These are phyloP conservation scores for Pseudoneurospora amorphoporcata DNA, from an alignment of 495 filamentous ascomycete genomes.

Conservation along the genomic window DNA sequence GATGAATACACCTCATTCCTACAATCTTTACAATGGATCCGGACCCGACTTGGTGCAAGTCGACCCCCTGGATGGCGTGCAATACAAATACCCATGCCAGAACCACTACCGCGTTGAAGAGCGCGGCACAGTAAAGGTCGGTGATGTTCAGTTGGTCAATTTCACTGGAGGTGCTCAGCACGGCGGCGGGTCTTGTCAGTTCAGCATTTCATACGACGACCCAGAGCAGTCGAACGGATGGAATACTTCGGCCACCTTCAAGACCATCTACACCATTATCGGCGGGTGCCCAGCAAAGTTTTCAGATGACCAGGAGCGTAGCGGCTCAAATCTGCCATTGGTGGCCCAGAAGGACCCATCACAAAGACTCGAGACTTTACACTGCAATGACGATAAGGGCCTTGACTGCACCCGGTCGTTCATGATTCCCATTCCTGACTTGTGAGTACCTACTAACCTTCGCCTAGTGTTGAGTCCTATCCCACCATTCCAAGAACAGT, in stretches of 20 bases:
- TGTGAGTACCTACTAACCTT: slow-evolving; percentile 8
- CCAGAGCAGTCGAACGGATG: slow-evolving; percentile 30
- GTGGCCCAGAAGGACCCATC: slow-evolving; percentile 5
- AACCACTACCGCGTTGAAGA: slow-evolving; percentile 23
- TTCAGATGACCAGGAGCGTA: no score
- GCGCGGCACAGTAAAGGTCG: slow-evolving; percentile 32
- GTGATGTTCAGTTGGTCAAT: slow-evolving; percentile 32
- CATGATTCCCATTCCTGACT: slow-evolving; percentile 14
- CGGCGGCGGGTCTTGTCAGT: slow-evolving; percentile 70
- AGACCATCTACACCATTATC: slow-evolving; percentile 63
- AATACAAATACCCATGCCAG: slow-evolving; percentile 66
- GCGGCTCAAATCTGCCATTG: no score
- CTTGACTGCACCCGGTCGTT: slow-evolving; percentile 19
- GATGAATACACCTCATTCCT: slow-evolving; percentile 56
- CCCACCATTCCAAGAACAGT: no score
- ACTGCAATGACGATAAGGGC: no score
- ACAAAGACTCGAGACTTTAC: not conserved
- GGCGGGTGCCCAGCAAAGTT: slow-evolving; percentile 41
- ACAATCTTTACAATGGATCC: slow-evolving; percentile 21
- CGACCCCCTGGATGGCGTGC: slow-evolving; percentile 44
- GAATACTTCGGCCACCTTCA: slow-evolving; percentile 36
- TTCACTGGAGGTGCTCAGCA: slow-evolving; percentile 53
- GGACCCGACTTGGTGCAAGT: slow-evolving; percentile 29
- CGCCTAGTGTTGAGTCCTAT: no score
- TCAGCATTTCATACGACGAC: slow-evolving; percentile 59